phyloP scores from a whole-genome alignment of 306 rosid species.

The Corylus americana region DNA sequence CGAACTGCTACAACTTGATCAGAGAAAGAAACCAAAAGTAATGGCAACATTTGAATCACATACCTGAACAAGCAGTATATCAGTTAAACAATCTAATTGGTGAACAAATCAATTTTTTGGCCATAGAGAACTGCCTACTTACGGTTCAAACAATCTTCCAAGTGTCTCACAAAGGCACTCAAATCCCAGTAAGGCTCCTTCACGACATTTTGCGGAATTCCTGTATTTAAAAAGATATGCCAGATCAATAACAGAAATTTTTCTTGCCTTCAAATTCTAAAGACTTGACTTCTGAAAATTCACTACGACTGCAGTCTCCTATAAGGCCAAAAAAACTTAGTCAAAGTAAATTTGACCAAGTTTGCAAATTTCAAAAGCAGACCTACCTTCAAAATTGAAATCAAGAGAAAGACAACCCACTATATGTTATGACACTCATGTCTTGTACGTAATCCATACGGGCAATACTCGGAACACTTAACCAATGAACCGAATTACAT shows the following conservation, averaged over 20 bases:
- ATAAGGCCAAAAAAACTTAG: not conserved
- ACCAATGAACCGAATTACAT: not conserved
- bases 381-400: not conserved
- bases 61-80: constrained; percentile 55
- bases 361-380: not conserved
- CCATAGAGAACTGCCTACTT: constrained; percentile 26
- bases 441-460: not conserved
- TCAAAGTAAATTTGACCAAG: not conserved
- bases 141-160: constrained; percentile 95
- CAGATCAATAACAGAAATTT: not conserved
- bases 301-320: not conserved
- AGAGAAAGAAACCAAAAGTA: constrained; percentile 91
- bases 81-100: not conserved
- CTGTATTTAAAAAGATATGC: constrained; percentile 41
- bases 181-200: constrained; percentile 93
- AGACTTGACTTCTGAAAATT: not conserved
- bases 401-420: not conserved
- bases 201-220: constrained; percentile 91
- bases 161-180: constrained; percentile 97
- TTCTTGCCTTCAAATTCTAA: not conserved
- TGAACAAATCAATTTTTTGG: constrained; percentile 12
- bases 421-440: not conserved
- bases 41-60: constrained; percentile 88
- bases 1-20: constrained; percentile 98
- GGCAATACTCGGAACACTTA: not conserved